Conservation (phyloP, 192 early-diverging fungal genomes). For the Podila minutissima region DNA sequence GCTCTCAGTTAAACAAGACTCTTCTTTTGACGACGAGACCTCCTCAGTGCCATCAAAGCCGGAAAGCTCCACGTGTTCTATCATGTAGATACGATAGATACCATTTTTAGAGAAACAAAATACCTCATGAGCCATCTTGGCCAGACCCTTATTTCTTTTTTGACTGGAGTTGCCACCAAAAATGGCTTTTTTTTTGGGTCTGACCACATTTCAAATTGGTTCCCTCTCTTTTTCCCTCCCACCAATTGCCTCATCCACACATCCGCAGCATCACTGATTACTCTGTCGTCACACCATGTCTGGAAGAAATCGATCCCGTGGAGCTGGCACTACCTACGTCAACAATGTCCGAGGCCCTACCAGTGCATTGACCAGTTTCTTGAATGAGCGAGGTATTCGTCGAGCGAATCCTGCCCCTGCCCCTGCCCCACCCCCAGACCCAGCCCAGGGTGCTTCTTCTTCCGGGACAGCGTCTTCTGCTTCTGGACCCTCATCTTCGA, state of each 20-base stretch:
- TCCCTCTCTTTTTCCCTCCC: not conserved
- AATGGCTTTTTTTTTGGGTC: not conserved
- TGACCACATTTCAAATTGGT: not conserved
- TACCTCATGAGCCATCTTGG: not conserved
- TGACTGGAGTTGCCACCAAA: not conserved
- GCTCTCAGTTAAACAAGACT: not conserved
- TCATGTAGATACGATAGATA: not conserved
- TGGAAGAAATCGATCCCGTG: constrained; percentile 26
- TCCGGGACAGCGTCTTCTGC: not conserved
- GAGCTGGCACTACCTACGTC: constrained; percentile 34
- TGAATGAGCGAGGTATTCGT: constrained; percentile 55
- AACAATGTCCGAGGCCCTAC: constrained; percentile 62
- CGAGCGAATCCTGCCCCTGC: constrained; percentile 49
- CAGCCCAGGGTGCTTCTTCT: not conserved
- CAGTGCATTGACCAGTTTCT: constrained; percentile 58
- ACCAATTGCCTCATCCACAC: not conserved
- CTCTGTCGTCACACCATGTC: constrained; percentile 16
- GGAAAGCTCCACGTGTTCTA: not conserved
- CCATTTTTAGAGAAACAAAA: too few relatives aligned
- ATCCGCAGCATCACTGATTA: not conserved
- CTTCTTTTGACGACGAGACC: not conserved
- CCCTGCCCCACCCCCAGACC: constrained; percentile 4
- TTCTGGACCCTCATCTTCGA: not conserved
- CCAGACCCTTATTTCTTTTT: not conserved
- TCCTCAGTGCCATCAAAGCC: not conserved